Evolutionary conservation across 441 rosid species (phyloP), one percentile per base, ranked within the genome.

Genomic region (Pelargonium fulgidum): DNA sequence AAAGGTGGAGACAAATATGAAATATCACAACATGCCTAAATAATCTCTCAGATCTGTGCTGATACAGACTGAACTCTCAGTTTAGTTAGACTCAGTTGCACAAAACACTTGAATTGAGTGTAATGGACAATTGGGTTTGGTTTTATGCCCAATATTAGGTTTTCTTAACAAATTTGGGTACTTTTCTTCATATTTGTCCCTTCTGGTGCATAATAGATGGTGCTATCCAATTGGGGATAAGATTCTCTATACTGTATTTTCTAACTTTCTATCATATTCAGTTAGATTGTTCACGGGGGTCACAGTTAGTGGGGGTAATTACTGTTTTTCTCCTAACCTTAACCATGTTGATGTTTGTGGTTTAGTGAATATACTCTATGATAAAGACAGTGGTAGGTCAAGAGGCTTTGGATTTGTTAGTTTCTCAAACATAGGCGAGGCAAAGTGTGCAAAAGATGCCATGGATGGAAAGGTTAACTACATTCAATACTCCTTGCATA

Each of bases 321-420:
- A 22, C 24, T 22, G 24, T 22, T 22, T 22, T 22, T 22, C 24
- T 22, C 24, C 24, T 22, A 22, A 22, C 1, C 24, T 22, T 22
- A 22, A 22, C 24, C 24, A 22, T 22, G 24, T 22, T 22, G 12
- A 3, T 44, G 41, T 52, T 62, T 75, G 54, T 69, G 75, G 73
- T 76, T 66, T 78, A 90, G 98, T 87, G 77, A 86, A 78, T 83
- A 87, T 90, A 66, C 73, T 81, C 54, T 89, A 93, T 14, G 97
- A 90, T 59, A 93, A 78, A 75, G 90, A 78, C 54, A 86, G 79
- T 48, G 98, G 96, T 20, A 81, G 97, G 70, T 82, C 97, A 68
- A 89, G 89, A 89, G 91, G 96, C 3, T 89, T 89, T 26, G 96
- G 97, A 26, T 93, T 91, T 77, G 90, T 93, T 67, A 86, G 83